Base-by-base conservation (phyloP, 2,329 filamentous ascomycete species). In the Alternaria incomplexa region DNA sequence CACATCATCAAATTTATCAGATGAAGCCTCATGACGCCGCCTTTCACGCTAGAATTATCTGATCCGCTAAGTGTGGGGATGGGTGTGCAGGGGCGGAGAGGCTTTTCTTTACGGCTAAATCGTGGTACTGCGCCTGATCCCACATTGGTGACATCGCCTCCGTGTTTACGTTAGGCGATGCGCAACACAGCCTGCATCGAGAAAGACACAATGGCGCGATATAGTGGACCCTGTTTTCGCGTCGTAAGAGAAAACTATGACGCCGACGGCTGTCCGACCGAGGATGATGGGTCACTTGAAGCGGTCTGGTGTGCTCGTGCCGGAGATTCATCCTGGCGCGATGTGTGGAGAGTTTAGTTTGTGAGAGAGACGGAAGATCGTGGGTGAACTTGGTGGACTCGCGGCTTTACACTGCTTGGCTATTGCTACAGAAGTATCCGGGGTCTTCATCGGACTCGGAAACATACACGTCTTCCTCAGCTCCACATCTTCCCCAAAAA, bases 1-100 rank as follows among this genome's bases (percentile, higher is more conserved):
- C 30, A 32, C 47, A 28, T 48, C 64, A 51, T 67, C 67, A 66
- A 30, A 68, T 60, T 79, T 79, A 78, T 77, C 76, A 76, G 75
- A 79, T 79, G 59, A 61, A 70, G 57, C 64, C 69, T 69, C 50
- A 45, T 56, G 58, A 58, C 62, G 57, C 50, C 59, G 30, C 56
- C 63, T 60, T 64, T 64, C 50, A 63, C 66, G 62, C 68, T 56
- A 61, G 44, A 48, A 50, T 75, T 74, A 75, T 75, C 73, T 73
- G 73, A 76, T 75, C 70, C 73, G 70, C 71, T 67, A 66, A 62
- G 58, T 68, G 58, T 70, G 67, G 72, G 60, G 67, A 48, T 60
- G 52, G 20, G 23, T 30, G 47, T 58, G 54, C 25, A 52, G 56
- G 50, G 36, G 53, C 47, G 20, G 25, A 44, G 55, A 26, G 28